Base-by-base conservation (phyloP, 176 grass and related monocot genomes). In the Musa schizocarpa region DNA sequence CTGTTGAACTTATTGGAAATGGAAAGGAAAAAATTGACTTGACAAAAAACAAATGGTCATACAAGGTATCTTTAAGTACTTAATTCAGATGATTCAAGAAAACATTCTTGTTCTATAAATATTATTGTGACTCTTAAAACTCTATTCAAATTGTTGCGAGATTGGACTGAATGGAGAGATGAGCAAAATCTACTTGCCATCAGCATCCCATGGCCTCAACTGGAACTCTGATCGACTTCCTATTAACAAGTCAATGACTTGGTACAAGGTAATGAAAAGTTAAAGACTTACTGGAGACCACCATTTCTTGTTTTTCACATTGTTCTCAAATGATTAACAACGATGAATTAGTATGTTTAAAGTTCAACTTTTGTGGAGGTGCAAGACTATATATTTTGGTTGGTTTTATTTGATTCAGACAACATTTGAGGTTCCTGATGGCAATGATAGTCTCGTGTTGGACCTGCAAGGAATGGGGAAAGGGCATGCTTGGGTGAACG, bases 401-500 rank as follows among this genome's bases (percentile, higher is more conserved):
- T 43, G 3, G 34, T 43, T 43, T 43, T 43, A 6, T 43, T 43
- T 43, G 34, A 43, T 43, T 6, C 17, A 69, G 66, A 50, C 66
- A 49, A 49, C 9, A n/a, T 69, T 69, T 26, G 71, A 73, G 71
- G 71, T 73, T 54, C 52, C 52, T 1, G 52, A 12, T 8, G 71
- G 71, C 51, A 13, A 54, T 54, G 22, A 16, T 24, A 54, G 51
- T 25, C 50, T 73, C 5, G 71, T 73, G 51, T 11, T 73, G 52
- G 71, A 73, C 52, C 16, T 55, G 71, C n/a, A 54, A 73, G 71
- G 71, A 54, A 73, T 73, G 43, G 9, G 20, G 4, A 73, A 54
- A 73, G 71, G 71, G n/a, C 12, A 73, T 24, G 71, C 71, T 12
- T 73, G 71, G 70, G 71, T 54, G 50, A 73, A 73, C 13, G 71